Conservation (phyloP, 2,329 filamentous ascomycete genomes). For the Fusarium metavorans region DNA sequence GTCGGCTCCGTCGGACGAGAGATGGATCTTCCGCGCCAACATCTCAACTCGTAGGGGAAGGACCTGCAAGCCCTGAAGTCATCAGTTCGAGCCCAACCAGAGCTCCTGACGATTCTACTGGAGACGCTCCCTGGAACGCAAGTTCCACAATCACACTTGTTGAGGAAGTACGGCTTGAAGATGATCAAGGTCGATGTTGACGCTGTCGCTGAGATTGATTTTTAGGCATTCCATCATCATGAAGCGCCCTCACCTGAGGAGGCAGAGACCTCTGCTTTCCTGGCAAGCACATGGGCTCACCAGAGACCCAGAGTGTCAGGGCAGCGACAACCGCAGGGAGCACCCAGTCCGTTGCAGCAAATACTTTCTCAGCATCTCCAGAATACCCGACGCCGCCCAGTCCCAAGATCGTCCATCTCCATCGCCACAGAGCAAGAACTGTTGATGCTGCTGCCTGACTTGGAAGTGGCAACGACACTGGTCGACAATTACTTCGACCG, state of each 20-base stretch:
- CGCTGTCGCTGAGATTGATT: not conserved
- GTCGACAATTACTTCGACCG: conserved; percentile 53
- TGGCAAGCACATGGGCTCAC: conserved; percentile 11
- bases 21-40: not conserved
- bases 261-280: conserved; percentile 29
- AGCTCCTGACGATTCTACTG: not conserved
- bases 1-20: not conserved
- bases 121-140: conserved; percentile 1
- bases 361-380: conserved; percentile 2
- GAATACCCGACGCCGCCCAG: not conserved
- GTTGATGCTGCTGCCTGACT: conserved; percentile 34
- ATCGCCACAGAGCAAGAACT: conserved; percentile 10
- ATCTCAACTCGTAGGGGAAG: not conserved
- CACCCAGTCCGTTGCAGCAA: not conserved
- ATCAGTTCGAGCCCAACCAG: not conserved
- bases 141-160: conserved; percentile 24
- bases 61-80: not conserved
- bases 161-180: conserved; percentile 9
- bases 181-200: not conserved
- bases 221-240: conserved; percentile 36
- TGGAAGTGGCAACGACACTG: conserved; percentile 41
- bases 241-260: conserved; percentile 21
- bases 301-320: not conserved
- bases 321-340: not conserved
- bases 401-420: not conserved